These are phyloP conservation scores for Cladosporium sp. DNA, from an alignment of 2,329 filamentous ascomycete species.

Conservation along the genomic window DNA sequence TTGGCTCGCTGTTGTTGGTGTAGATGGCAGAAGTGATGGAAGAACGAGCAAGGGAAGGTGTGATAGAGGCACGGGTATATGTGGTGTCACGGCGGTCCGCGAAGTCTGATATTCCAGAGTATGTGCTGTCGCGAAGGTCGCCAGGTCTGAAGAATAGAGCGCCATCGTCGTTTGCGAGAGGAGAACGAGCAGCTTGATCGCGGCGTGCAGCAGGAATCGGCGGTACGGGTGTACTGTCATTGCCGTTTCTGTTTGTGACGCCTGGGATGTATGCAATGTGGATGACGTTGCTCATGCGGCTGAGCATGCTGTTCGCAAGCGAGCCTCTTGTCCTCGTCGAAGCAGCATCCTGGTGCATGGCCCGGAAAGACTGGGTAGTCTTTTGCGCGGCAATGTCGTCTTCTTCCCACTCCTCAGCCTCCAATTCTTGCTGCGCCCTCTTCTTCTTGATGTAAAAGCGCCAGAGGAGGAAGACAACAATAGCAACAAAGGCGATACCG, in stretches of 20 bases:
- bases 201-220: constrained; percentile 69
- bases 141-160: constrained; percentile 93
- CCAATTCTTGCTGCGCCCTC: constrained; percentile 61
- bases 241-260: constrained; percentile 75
- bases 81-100: constrained; percentile 42
- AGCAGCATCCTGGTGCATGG: constrained; percentile 68
- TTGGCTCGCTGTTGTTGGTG: constrained; percentile 82
- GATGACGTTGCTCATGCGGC: constrained; percentile 96
- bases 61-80: constrained; percentile 51
- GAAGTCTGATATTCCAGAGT: constrained; percentile 68
- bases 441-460: constrained; percentile 82
- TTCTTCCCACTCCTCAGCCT: constrained; percentile 58
- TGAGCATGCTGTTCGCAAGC: constrained; percentile 92
- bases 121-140: constrained; percentile 87
- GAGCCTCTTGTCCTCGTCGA: constrained; percentile 77
- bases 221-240: constrained; percentile 80
- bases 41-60: constrained; percentile 50
- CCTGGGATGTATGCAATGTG: constrained; percentile 99
- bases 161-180: constrained; percentile 59
- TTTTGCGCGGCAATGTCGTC: constrained; percentile 60
- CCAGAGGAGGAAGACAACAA: constrained; percentile 80
- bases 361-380: constrained; percentile 51
- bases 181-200: constrained; percentile 51
- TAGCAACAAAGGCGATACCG: constrained; percentile 73
- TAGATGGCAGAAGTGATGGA: constrained; percentile 91